Conservation (phyloP, 345 rosid genomes). For the Streptanthus diversifolius region DNA sequence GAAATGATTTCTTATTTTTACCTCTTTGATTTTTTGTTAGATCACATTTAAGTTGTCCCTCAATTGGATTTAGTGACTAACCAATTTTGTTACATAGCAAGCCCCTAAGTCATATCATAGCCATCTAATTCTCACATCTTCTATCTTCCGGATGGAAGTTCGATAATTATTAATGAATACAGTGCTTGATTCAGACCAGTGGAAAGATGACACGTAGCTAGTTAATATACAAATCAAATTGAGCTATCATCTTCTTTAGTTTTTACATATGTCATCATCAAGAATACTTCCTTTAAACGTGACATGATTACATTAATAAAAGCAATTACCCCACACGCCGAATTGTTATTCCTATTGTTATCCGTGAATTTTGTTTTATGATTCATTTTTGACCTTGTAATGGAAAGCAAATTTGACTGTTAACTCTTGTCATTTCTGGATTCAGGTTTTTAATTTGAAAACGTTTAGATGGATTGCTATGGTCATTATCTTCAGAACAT, state of each 20-base stretch:
- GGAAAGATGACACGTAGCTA: constrained; percentile 7
- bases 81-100: constrained; percentile 23
- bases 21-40: neutral
- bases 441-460: neutral
- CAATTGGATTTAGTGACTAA: constrained; percentile 1
- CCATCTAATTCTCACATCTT: constrained; percentile 16
- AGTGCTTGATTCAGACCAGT: neutral
- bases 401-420: neutral
- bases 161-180: neutral
- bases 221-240: constrained; percentile 11
- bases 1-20: neutral
- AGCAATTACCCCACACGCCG: constrained; percentile 32
- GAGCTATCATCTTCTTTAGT: neutral
- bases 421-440: neutral
- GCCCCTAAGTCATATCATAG: constrained; percentile 13
- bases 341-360: constrained; percentile 7
- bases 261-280: constrained; percentile 28
- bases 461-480: neutral
- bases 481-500: neutral
- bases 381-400: neutral
- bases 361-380: constrained; percentile 5
- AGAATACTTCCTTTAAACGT: constrained; percentile 13
- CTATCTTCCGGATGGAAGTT: neutral
- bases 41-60: constrained; percentile 7
- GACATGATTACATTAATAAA: constrained; percentile 22